Conservation (phyloP, 2,329 filamentous ascomycete species). For the Tolypocladium pustulatum region DNA sequence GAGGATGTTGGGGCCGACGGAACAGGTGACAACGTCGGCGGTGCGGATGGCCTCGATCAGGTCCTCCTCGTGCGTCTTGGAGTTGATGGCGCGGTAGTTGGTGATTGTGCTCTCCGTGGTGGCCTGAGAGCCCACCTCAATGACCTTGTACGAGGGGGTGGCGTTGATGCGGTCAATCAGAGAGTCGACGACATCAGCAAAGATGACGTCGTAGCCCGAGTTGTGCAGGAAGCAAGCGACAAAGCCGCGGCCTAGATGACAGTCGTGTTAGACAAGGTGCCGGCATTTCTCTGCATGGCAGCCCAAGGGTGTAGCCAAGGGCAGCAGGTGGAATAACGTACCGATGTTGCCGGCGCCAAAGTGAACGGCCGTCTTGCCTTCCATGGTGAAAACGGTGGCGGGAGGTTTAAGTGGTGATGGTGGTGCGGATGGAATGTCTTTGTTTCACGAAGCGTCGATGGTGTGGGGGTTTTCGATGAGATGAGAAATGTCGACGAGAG, state of each 20-base stretch:
- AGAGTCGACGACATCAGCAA: constrained; percentile 82
- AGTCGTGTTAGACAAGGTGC: constrained; percentile 5
- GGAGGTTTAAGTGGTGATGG: constrained; percentile 5
- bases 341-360: constrained; percentile 83
- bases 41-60: constrained; percentile 77
- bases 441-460: too few relatives aligned
- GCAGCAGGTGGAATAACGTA: constrained; percentile 15
- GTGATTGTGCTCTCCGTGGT: constrained; percentile 74
- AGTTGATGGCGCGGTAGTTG: constrained; percentile 97
- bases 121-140: constrained; percentile 79
- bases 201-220: constrained; percentile 91
- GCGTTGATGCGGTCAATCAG: constrained; percentile 73
- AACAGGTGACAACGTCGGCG: constrained; percentile 89
- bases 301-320: neutral
- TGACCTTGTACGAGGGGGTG: constrained; percentile 74
- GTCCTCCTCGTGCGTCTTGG: constrained; percentile 70
- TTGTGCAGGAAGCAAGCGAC: constrained; percentile 89
- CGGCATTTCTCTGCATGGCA: too few relatives aligned
- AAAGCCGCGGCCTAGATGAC: constrained; percentile 56
- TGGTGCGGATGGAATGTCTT: neutral
- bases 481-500: neutral
- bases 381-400: constrained; percentile 24
- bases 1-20: constrained; percentile 90
- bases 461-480: neutral
- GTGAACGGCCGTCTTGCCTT: constrained; percentile 68